phyloP scores from a whole-genome alignment of 2,329 filamentous ascomycete genomes.

The Penicillium freii region DNA sequence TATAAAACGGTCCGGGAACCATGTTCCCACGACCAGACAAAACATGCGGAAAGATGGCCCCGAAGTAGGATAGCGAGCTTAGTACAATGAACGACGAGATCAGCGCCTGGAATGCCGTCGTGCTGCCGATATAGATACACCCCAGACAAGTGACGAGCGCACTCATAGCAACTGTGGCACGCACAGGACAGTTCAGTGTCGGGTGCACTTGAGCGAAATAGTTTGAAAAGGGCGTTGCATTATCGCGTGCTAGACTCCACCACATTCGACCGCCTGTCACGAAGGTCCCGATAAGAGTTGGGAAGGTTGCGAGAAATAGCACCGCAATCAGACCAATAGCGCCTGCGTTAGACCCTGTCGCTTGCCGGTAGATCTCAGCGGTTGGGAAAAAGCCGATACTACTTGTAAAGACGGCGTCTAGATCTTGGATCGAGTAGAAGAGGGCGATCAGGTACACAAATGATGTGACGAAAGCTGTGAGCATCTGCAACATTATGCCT shows the following conservation, averaged over 20 bases:
- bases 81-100: constrained; percentile 61
- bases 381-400: constrained; percentile 55
- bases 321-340: constrained; percentile 55
- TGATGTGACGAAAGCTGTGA: constrained; percentile 43
- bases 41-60: constrained; percentile 61
- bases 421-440: constrained; percentile 36
- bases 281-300: constrained; percentile 54
- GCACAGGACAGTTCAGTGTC: constrained; percentile 52
- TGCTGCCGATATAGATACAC: constrained; percentile 64
- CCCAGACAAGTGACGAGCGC: constrained; percentile 57
- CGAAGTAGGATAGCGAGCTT: constrained; percentile 58
- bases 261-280: constrained; percentile 58
- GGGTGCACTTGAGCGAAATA: constrained; percentile 51
- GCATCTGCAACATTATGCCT: constrained; percentile 48
- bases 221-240: constrained; percentile 54
- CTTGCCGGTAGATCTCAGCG: constrained; percentile 64
- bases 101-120: constrained; percentile 66
- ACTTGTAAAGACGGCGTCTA: constrained; percentile 54
- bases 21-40: constrained; percentile 48
- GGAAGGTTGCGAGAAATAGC: constrained; percentile 53
- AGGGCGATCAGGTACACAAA: constrained; percentile 51
- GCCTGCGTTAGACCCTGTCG: constrained; percentile 52
- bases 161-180: constrained; percentile 54
- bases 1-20: constrained; percentile 58
- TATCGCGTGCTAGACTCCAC: constrained; percentile 60